A percentile compares a stretch with the other conserved stretches of the same genome.
Evolutionary conservation across 805 yeast species (phyloP).

Genomic region (Starmerella apis): DNA sequence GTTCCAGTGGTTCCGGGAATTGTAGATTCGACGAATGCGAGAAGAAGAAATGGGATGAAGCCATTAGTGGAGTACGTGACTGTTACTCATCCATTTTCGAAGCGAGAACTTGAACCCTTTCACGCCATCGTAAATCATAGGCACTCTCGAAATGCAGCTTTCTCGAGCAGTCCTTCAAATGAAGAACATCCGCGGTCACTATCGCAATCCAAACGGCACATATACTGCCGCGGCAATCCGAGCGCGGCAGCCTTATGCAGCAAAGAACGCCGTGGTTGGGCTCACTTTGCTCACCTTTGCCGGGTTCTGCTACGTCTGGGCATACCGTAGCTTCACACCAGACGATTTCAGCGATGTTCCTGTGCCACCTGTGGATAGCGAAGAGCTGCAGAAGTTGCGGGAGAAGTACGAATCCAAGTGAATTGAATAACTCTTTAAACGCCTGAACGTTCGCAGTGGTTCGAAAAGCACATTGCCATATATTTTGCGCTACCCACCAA

Average conservation of each 20-base stretch:
- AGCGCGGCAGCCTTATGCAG: constrained; percentile 79
- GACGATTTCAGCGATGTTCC: constrained; percentile 90
- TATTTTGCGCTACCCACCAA: too few relatives aligned
- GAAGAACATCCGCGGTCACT: constrained; percentile 18
- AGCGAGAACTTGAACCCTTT: background rate
- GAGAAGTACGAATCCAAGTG: constrained; percentile 3
- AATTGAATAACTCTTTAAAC: background rate
- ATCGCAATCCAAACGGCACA: constrained; percentile 62
- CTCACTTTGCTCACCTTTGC: constrained; percentile 53
- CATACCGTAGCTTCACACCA: constrained; percentile 32
- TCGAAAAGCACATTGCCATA: too few relatives aligned
- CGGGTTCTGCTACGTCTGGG: constrained; percentile 45
- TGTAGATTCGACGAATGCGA: too few relatives aligned
- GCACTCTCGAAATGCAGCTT: constrained; percentile 9
- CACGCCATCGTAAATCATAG: background rate
- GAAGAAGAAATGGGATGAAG: background rate
- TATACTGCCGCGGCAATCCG: constrained; percentile 92
- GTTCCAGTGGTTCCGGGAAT: too few relatives aligned
- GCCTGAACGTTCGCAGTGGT: background rate
- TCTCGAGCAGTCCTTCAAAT: constrained; percentile 6
- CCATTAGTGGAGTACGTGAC: background rate
- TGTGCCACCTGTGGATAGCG: constrained; percentile 80
- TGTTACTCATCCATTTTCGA: background rate
- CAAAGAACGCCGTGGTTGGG: constrained; percentile 59
- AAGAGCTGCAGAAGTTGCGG: constrained; percentile 60